These are phyloP conservation scores for Nitzschia inconspicua DNA, from an alignment of 108 stramenopile genomes.

Conservation along the genomic window DNA sequence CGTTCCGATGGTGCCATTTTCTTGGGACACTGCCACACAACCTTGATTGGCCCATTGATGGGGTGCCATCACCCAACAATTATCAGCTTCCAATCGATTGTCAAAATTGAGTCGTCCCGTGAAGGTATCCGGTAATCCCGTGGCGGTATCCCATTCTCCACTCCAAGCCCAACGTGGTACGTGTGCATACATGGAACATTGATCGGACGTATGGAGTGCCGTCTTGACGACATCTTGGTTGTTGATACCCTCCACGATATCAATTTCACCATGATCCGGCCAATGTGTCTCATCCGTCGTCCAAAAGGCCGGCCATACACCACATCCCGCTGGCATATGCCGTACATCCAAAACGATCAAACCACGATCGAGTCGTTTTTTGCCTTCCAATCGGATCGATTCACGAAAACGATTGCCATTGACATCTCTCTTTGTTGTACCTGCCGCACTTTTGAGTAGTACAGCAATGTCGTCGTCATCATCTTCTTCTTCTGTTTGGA, in stretches of 20 bases:
- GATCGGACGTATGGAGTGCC: conserved; percentile 73
- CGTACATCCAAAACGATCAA: conserved; percentile 73
- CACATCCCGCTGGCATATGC: conserved; percentile 87
- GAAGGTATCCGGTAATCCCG: conserved; percentile 67
- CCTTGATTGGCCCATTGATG: conserved; percentile 92
- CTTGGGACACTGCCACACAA: conserved; percentile 65
- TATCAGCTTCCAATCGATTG: conserved; percentile 35
- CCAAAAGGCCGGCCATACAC: conserved; percentile 92
- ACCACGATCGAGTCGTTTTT: conserved; percentile 54
- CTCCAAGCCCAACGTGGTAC: conserved; percentile 59
- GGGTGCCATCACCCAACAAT: conserved; percentile 77
- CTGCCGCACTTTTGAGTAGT: conserved; percentile 14
- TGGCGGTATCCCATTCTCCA: conserved; percentile 74
- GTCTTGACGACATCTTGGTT: conserved; percentile 78
- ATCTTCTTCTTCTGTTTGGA: conserved; percentile 6
- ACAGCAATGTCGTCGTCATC: conserved; percentile 9
- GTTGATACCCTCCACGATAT: conserved; percentile 88
- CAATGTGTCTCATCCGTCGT: conserved; percentile 77
- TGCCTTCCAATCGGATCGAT: conserved; percentile 74
- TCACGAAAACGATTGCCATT: conserved; percentile 37
- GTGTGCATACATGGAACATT: conserved; percentile 80
- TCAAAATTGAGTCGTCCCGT: conserved; percentile 50
- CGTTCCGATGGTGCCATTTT: conserved; percentile 65
- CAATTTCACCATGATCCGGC: conserved; percentile 88
- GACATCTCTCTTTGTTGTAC: conserved; percentile 3